Evolutionary conservation across 306 rosid species (phyloP).

Genomic region (Echinosophora koreensis): DNA sequence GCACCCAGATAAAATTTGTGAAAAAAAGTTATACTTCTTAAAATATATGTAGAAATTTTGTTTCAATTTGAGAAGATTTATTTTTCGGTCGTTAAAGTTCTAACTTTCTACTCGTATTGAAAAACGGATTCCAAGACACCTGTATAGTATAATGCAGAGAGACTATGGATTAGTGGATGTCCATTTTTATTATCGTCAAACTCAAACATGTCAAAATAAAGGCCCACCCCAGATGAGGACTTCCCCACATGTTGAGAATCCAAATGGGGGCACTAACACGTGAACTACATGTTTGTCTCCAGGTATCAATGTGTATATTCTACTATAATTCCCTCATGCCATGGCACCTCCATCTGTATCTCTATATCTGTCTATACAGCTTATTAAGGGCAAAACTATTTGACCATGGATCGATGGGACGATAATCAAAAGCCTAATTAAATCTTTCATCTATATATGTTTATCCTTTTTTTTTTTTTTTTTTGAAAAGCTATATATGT

Average conservation of each 20-base stretch:
- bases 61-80: no score
- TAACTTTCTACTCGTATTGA: not conserved
- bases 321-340: not conserved
- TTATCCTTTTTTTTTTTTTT: no score
- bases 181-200: not conserved
- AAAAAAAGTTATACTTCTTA: no score
- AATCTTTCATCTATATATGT: no score
- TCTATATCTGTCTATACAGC: not conserved
- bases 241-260: slow-evolving; percentile 46
- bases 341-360: slow-evolving; percentile 16
- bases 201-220: not conserved
- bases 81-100: not conserved
- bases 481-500: no score
- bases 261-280: slow-evolving; percentile 13
- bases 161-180: not conserved
- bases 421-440: not conserved
- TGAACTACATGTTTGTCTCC: slow-evolving; percentile 11
- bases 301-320: slow-evolving; percentile 36
- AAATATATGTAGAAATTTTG: no score
- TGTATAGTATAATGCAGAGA: not conserved
- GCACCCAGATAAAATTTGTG: no score
- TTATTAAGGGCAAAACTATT: not conserved
- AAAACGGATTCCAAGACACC: not conserved
- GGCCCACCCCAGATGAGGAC: slow-evolving; percentile 44
- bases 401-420: slow-evolving; percentile 7